A percentile compares a stretch with the other conserved stretches of the same genome.
Evolutionary conservation across 345 rosid species (phyloP).

Genomic region (Anastatica hierochuntica): DNA sequence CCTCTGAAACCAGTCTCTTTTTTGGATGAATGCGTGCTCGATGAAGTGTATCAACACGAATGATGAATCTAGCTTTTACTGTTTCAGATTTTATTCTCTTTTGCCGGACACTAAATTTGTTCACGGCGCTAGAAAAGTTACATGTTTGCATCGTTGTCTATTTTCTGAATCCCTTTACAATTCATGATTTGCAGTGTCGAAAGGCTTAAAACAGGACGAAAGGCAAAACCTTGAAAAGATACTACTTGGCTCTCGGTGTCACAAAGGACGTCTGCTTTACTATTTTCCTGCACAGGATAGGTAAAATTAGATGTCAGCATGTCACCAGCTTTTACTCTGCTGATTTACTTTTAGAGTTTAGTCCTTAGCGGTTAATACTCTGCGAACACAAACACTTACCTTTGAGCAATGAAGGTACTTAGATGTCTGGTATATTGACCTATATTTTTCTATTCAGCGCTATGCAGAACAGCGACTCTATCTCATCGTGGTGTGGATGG

Average conservation of each 20-base stretch:
- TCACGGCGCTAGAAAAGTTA: too few species aligned
- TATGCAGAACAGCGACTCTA: conserved; percentile 35
- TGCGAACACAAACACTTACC: too few species aligned
- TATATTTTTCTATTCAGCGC: conserved; percentile 41
- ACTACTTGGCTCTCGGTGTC: conserved; percentile 67
- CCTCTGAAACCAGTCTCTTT: too few species aligned
- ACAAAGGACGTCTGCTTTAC: conserved; percentile 85
- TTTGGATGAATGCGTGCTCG: too few species aligned
- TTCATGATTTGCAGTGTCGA: conserved; percentile 43
- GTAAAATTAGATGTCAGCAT: conserved; percentile 19
- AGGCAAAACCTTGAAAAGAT: conserved; percentile 57
- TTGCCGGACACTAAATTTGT: too few species aligned
- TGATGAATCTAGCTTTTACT: too few species aligned
- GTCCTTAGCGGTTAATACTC: too few species aligned
- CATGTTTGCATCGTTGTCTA: too few species aligned
- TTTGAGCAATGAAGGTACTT: not conserved
- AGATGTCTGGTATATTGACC: conserved; percentile 5
- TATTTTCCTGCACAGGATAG: conserved; percentile 67
- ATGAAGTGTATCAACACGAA: too few species aligned
- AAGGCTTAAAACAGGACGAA: conserved; percentile 32
- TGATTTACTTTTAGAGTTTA: too few species aligned
- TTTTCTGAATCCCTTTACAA: not conserved
- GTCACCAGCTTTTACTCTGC: not conserved
- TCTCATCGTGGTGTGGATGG: conserved; percentile 98
- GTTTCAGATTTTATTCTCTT: too few species aligned